Evolutionary conservation across 805 yeast genomes (phyloP).

Genomic region (Zygoascus ofunaensis): DNA sequence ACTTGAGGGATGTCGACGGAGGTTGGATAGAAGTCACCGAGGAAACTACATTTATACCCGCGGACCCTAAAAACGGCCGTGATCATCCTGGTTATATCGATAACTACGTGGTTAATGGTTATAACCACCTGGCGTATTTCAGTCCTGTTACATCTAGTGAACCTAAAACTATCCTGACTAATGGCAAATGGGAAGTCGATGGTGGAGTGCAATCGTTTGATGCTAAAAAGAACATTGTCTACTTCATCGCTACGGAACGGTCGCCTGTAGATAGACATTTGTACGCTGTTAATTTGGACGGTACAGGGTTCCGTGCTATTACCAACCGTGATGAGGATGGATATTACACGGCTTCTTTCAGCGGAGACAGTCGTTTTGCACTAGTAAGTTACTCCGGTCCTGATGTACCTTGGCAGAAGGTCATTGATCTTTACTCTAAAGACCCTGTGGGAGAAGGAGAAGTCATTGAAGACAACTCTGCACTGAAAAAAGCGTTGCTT

Average conservation of each 20-base stretch:
- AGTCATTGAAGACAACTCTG: conserved; percentile 23
- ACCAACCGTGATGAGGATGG: conserved; percentile 51
- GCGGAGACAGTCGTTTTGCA: conserved; percentile 67
- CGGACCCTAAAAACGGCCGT: conserved; percentile 36
- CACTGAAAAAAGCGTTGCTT: conserved; percentile 19
- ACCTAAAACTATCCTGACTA: conserved; percentile 49
- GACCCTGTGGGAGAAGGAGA: conserved; percentile 25
- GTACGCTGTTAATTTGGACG: conserved; percentile 54
- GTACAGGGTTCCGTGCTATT: conserved; percentile 34
- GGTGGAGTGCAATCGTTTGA: conserved; percentile 49
- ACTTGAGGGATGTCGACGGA: conserved; percentile 35
- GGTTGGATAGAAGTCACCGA: conserved; percentile 77
- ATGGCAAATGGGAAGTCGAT: conserved; percentile 88
- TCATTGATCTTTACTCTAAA: conserved; percentile 47
- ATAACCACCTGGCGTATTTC: conserved; percentile 75
- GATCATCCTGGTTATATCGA: conserved; percentile 70
- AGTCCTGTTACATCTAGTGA: conserved; percentile 52
- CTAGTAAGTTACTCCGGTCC: conserved; percentile 74
- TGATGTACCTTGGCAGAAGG: conserved; percentile 63
- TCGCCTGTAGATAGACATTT: conserved; percentile 80
- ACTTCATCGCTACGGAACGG: conserved; percentile 64
- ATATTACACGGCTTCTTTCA: conserved; percentile 63
- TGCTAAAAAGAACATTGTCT: conserved; percentile 42
- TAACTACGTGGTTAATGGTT: conserved; percentile 40
- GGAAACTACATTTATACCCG: conserved; percentile 50